A percentile compares a stretch with the other conserved stretches of the same genome.
Evolutionary conservation across 306 rosid species (phyloP).

Genomic region (Chamaecrista fasciculata): DNA sequence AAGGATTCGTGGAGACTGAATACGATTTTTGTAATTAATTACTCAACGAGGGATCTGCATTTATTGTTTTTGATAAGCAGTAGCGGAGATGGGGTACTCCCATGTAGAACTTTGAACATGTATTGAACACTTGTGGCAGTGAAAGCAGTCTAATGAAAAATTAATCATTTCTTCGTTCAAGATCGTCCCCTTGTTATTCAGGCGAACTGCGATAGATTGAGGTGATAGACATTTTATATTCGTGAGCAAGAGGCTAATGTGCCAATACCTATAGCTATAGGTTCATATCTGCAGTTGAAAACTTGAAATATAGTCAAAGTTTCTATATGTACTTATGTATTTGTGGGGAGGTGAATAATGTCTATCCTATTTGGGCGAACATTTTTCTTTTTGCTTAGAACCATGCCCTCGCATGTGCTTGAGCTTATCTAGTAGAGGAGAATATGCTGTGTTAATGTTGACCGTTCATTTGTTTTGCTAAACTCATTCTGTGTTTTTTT

Average conservation of each 20-base stretch:
- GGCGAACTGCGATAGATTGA: not conserved
- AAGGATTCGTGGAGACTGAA: not conserved
- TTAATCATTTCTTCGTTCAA: not conserved
- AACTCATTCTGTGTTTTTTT: constrained; percentile 22
- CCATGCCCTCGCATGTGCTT: not conserved
- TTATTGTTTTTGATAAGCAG: not conserved
- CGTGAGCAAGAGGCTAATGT: not conserved
- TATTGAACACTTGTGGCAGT: not conserved
- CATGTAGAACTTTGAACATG: not conserved
- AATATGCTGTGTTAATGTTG: not conserved
- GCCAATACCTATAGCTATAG: not conserved
- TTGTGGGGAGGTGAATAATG: not conserved
- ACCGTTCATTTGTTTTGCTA: constrained; percentile 3
- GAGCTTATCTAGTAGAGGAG: not conserved
- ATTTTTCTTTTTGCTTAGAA: not conserved
- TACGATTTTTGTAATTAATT: constrained; percentile 6
- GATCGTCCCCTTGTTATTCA: not conserved
- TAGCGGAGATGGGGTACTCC: not conserved
- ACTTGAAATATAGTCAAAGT: not conserved
- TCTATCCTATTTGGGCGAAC: not conserved
- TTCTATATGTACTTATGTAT: not conserved
- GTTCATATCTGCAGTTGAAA: not conserved
- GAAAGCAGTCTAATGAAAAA: not conserved
- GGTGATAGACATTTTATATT: not conserved
- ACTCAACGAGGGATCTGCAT: not conserved